Percentiles rank a stretch among this genome's conserved stretches.
These are phyloP conservation scores for Vanrija sp. DNA, from an alignment of 1,284 basidiomycete genomes.

Conservation along the genomic window DNA sequence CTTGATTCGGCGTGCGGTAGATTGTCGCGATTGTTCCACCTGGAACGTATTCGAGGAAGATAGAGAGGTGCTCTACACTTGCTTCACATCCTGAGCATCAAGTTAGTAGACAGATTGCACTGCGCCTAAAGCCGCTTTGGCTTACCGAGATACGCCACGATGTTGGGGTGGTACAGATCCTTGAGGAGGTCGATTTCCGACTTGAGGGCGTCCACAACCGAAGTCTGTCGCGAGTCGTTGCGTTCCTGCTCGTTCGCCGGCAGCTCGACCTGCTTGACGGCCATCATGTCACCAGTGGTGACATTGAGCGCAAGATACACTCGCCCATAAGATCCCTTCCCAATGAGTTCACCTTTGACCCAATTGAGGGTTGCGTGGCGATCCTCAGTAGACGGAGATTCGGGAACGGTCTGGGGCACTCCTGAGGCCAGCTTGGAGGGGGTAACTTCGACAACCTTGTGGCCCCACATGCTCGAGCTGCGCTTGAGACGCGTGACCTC, in stretches of 20 bases:
- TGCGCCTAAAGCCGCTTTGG: not conserved
- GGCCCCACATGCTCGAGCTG: conserved; percentile 95
- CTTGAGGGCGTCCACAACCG: conserved; percentile 85
- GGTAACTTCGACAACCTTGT: conserved; percentile 86
- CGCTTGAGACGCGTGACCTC: conserved; percentile 60
- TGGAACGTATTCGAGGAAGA: conserved; percentile 97
- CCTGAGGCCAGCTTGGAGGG: conserved; percentile 57
- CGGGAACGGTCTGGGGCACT: conserved; percentile 50
- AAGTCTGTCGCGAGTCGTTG: conserved; percentile 76
- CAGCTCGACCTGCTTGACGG: conserved; percentile 98
- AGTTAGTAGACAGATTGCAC: too few relatives aligned
- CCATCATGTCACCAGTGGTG: conserved; percentile 99
- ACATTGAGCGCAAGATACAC: conserved; percentile 96
- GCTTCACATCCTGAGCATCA: conserved; percentile 58
- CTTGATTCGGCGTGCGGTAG: conserved; percentile 82
- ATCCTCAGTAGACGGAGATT: conserved; percentile 24
- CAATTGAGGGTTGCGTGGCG: conserved; percentile 78
- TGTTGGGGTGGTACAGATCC: conserved; percentile 93
- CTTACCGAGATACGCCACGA: conserved; percentile 88
- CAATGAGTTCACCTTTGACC: conserved; percentile 96
- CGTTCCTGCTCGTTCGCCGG: conserved; percentile 86
- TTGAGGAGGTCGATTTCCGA: conserved; percentile 93
- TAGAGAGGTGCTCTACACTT: conserved; percentile 82
- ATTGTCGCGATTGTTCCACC: conserved; percentile 94
- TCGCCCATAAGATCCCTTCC: conserved; percentile 91